Evolutionary conservation across 352 stramenopile genomes (phyloP), one percentile per base, ranked within the genome.

Genomic region (Blastocystis sp.): DNA sequence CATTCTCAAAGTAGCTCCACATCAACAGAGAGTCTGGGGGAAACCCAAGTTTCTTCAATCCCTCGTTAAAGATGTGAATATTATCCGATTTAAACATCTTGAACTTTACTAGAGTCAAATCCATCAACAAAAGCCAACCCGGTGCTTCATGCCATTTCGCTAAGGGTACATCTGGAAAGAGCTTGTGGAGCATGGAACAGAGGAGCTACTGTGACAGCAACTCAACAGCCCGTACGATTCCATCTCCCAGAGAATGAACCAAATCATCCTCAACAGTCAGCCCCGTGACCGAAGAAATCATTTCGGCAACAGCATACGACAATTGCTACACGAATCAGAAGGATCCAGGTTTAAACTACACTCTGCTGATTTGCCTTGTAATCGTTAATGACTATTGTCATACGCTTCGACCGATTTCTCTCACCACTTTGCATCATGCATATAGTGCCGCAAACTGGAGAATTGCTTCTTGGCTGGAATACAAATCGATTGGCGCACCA

Each of bases 41-140:
- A 28, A 84, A 38, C 34, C 74, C 74, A 0, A 68, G 74, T 48
- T 84, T 68, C 60, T 84, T 84, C 9, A 84, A 52, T 38, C 74
- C 74, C 66, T 84, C 74, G 66, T 84, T 84, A 42, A 84, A 84
- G n/a, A 84, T 28, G 66, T 69, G 66, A 28, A 84, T 24, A 57
- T 84, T 84, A 11, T 84, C 74, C 11, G 54, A 69, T 17, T 69
- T 84, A 52, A 84, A 84, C 24, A 63, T 40, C n/a, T 68, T 64
- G 42, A 84, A 68, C 34, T 74, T 74, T 28, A 52, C 74, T 84
- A 84, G 17, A n/a, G 21, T 84, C 28, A 84, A 17, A 21, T 17
- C 3, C 21, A 21, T 45, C 4, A 1, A 28, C 28, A 54, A 48
- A 9, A 7, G 38, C 14, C 10, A 1, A 84, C 74, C 66, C 17